Evolutionary conservation across 352 stramenopile species (phyloP), one percentile per base, ranked within the genome.

Genomic region (Globisporangium orthogonon): DNA sequence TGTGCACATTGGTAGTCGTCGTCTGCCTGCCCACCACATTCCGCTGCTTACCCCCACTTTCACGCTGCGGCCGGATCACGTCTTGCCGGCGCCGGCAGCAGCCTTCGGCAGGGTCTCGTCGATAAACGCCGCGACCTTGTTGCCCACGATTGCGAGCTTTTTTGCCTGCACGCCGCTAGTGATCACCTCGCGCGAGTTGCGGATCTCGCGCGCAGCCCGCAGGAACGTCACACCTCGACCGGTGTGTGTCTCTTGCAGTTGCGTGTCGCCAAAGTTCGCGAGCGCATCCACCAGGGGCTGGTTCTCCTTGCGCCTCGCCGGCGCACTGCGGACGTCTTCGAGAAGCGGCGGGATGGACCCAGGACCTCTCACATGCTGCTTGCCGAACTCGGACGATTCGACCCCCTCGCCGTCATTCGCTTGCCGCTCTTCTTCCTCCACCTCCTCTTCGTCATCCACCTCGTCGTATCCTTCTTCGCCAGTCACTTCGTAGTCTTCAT

Each of bases 241-340:
- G 11, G 74, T 86, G 50, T 90, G 70, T 18, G 31, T 31, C 10
- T 63, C 56, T 18, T 87, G 59, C 0, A 92, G 63, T 52, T 83
- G 54, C n/a, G 66, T 61, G 23, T 89, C 78, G 0, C 74, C 83
- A 35, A 74, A 84, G 41, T 87, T 66, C 18, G 80, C 63, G 29
- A 92, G 54, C 2, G 74, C 74, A 43, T 92, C 69, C 7, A 92
- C 77, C 18, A 92, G 57, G 31, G 63, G 11, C 59, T 92, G 83
- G 52, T 92, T 92, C 53, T 72, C 62, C 7, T 69, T 41, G 33
- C 75, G 55, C 54, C 71, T 52, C 30, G 79, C 76, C 13, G 51
- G 62, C 28, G 67, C 66, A n/a, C 53, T 67, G 41, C 69, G 58
- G 15, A 90, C 62, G 30, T 89, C 83, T 6, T 60, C 43, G 15